phyloP scores from a whole-genome alignment of 2,329 filamentous ascomycete genomes.

The Fusarium scirpi region DNA sequence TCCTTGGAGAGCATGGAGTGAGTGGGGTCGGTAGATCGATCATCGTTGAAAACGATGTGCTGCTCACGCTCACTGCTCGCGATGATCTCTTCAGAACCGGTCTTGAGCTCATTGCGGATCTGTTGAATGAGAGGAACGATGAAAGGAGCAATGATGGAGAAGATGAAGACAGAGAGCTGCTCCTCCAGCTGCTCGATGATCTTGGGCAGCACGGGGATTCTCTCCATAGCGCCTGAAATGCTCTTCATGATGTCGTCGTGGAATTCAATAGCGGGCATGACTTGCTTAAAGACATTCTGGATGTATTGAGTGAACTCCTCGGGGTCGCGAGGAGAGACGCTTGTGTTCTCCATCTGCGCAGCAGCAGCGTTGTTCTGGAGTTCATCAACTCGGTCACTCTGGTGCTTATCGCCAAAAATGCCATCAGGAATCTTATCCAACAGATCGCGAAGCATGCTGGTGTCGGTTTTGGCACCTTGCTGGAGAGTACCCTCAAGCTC shows the following conservation, averaged over 20 bases:
- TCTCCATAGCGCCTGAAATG: constrained; percentile 82
- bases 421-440: constrained; percentile 85
- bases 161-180: constrained; percentile 89
- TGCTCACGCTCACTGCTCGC: constrained; percentile 86
- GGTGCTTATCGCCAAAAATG: constrained; percentile 79
- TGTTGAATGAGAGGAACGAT: constrained; percentile 87
- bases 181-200: constrained; percentile 89
- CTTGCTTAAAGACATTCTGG: constrained; percentile 77
- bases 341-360: constrained; percentile 80
- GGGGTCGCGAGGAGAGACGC: constrained; percentile 80
- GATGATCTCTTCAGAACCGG: constrained; percentile 88
- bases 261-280: constrained; percentile 91
- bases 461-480: constrained; percentile 71
- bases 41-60: constrained; percentile 86
- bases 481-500: constrained; percentile 87
- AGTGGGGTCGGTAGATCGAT: constrained; percentile 82
- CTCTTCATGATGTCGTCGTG: constrained; percentile 88
- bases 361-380: constrained; percentile 81
- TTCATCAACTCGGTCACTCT: constrained; percentile 81
- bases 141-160: constrained; percentile 90
- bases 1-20: constrained; percentile 98
- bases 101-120: constrained; percentile 87
- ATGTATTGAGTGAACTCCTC: constrained; percentile 87
- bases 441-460: constrained; percentile 81
- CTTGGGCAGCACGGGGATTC: constrained; percentile 86